Base-by-base conservation (phyloP, 345 rosid genomes). In the Eucalyptus lansdowneana region DNA sequence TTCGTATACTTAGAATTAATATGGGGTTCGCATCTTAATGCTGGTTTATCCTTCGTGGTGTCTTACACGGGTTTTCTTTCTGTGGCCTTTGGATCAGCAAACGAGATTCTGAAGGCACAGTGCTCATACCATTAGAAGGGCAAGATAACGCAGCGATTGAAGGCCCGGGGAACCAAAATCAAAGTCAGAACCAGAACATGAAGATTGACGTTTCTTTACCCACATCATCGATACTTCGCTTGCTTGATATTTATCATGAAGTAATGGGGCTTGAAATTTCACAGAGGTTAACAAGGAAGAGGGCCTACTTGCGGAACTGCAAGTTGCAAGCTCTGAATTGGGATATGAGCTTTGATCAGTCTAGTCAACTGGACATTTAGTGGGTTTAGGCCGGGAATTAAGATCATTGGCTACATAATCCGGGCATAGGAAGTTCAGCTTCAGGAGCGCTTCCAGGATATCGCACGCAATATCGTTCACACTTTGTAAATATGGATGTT, bases 121-220 rank as follows among this genome's bases (percentile, higher is more conserved):
- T 50, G 37, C 87, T 88, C 90, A 86, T 60, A 3, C 95, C 88
- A 14, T n/a, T 49, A 50, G 50, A 72, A 11, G 80, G 90, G 81
- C 91, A 72, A 53, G 87, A 88, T 45, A 89, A 88, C 80, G 86
- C 88, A 10, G 87, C 91, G 22, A 85, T 90, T 58, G 90, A 88
- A 87, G 93, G 93, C 87, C 89, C 91, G 54, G 45, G 80, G 29
- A 90, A 50, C n/a, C 88, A 42, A 44, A 76, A 50, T 53, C 88
- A 50, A 53, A 91, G 60, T 81, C 90, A 3, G 89, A 67, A 60
- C 56, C 90, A 11, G 92, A 89, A 25, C 58, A 86, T 19, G 90
- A 91, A 86, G 94, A 92, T 85, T 92, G 90, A 90, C 83, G 10
- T 58, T 53, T 85, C 51, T 42, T 22, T 31, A 7, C 86, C 47